These are phyloP conservation scores for Cryphonectria nitschkei DNA, from an alignment of 2,329 filamentous ascomycete species.

Conservation along the genomic window DNA sequence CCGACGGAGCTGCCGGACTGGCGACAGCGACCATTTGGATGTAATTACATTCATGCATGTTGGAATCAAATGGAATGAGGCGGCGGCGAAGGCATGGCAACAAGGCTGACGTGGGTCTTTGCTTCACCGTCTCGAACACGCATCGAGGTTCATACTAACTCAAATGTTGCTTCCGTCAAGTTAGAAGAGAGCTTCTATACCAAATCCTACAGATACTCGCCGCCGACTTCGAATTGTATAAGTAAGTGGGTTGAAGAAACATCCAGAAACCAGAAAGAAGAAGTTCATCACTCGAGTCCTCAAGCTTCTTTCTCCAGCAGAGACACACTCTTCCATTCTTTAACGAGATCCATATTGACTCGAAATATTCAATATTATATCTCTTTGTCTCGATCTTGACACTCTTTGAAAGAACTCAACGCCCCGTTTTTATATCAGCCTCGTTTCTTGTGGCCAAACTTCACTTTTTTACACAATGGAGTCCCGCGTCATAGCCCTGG, in stretches of 20 bases:
- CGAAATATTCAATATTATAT: not conserved
- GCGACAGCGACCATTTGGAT: not conserved
- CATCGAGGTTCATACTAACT: not conserved
- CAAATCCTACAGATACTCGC: not conserved
- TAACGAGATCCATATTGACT: not conserved
- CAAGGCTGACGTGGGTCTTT: not conserved
- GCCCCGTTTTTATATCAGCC: not conserved
- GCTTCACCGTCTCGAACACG: not conserved
- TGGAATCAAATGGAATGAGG: not conserved
- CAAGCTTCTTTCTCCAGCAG: not conserved
- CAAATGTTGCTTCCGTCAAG: not conserved
- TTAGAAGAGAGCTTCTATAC: not conserved
- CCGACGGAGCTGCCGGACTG: not conserved
- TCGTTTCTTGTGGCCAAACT: not conserved
- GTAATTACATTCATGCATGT: not conserved
- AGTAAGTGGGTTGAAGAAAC: not conserved
- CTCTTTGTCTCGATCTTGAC: not conserved
- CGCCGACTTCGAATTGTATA: not conserved
- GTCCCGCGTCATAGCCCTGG: conserved; percentile 1
- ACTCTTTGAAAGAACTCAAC: not conserved
- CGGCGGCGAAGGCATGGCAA: not conserved
- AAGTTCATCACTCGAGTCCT: not conserved
- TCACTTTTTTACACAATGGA: not conserved
- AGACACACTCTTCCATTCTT: not conserved
- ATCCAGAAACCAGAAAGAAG: not conserved